Conservation (phyloP, 2,329 filamentous ascomycete species). For the Phialophora macrospora region DNA sequence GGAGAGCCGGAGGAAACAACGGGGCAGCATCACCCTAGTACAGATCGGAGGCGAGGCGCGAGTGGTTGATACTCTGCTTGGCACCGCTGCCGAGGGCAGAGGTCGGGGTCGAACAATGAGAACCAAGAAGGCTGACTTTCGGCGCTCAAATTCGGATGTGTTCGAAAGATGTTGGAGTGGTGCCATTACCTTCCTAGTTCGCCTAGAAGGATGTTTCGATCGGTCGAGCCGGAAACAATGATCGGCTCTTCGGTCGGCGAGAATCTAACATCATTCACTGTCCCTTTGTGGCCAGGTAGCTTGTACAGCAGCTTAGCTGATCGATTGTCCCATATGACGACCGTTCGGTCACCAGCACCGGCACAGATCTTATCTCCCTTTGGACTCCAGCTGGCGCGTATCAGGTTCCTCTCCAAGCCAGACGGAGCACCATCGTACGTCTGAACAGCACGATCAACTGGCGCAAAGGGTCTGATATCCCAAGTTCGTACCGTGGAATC, state of each 20-base stretch:
- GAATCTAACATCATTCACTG: slow-evolving; percentile 93
- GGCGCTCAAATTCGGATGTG: neutral
- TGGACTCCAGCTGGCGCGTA: slow-evolving; percentile 86
- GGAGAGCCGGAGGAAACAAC: neutral
- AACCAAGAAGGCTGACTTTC: neutral
- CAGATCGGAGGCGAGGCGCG: neutral
- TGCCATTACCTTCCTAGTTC: slow-evolving; percentile 68
- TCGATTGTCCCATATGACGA: slow-evolving; percentile 86
- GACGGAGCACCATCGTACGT: slow-evolving; percentile 91
- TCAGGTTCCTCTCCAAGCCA: slow-evolving; percentile 88
- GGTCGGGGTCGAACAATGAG: neutral
- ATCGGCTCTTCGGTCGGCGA: slow-evolving; percentile 83
- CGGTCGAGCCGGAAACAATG: slow-evolving; percentile 86
- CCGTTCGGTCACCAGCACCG: slow-evolving; percentile 87
- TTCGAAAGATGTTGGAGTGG: neutral
- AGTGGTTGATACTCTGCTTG: neutral
- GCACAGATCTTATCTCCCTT: slow-evolving; percentile 85
- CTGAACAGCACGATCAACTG: slow-evolving; percentile 79
- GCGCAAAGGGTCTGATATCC: slow-evolving; percentile 95
- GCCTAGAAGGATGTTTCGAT: slow-evolving; percentile 80
- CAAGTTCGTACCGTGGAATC: slow-evolving; percentile 93
- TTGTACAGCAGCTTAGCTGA: slow-evolving; percentile 93
- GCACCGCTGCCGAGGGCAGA: too few species aligned
- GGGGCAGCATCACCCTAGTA: neutral
- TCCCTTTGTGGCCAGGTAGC: slow-evolving; percentile 90